A percentile compares a stretch with the other conserved stretches of the same genome.
phyloP scores from a whole-genome alignment of 345 rosid genomes.

The Citrus cavaleriei region DNA sequence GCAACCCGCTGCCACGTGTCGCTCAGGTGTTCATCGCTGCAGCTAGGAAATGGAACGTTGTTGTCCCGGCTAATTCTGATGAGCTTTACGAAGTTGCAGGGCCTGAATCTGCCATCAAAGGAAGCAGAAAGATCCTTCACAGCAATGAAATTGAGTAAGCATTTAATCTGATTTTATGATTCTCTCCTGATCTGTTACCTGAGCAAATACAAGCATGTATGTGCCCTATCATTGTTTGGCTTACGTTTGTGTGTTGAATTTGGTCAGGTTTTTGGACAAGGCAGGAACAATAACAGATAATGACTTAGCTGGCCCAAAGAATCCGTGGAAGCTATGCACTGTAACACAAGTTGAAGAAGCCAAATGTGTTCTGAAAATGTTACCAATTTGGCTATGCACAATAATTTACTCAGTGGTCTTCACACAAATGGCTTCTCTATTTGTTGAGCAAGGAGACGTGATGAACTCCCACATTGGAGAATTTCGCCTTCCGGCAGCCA shows the following conservation, averaged over 20 bases:
- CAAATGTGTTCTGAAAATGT: constrained; percentile 49
- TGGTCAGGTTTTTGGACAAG: constrained; percentile 66
- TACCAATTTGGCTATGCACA: constrained; percentile 63
- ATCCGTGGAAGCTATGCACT: constrained; percentile 79
- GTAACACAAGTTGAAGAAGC: constrained; percentile 84
- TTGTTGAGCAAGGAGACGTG: constrained; percentile 62
- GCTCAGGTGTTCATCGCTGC: constrained; percentile 69
- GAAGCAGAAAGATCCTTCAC: constrained; percentile 76
- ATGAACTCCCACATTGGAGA: constrained; percentile 50
- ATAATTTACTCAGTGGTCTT: constrained; percentile 59
- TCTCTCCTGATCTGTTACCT: too few relatives aligned
- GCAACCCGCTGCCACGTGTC: constrained; percentile 75
- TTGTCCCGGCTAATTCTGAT: constrained; percentile 25
- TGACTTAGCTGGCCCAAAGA: constrained; percentile 28
- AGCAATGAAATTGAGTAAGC: constrained; percentile 46
- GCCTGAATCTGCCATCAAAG: constrained; percentile 66
- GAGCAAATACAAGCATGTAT: not conserved
- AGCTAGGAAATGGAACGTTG: constrained; percentile 41
- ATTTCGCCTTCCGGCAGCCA: constrained; percentile 83
- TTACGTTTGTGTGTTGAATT: not conserved
- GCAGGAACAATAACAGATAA: constrained; percentile 69
- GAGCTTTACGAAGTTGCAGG: constrained; percentile 65
- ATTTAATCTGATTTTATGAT: not conserved
- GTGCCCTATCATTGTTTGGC: not conserved
- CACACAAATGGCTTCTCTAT: constrained; percentile 67